These are phyloP conservation scores for Penicillium sp. DNA, from an alignment of 2,329 filamentous ascomycete genomes.

Conservation along the genomic window DNA sequence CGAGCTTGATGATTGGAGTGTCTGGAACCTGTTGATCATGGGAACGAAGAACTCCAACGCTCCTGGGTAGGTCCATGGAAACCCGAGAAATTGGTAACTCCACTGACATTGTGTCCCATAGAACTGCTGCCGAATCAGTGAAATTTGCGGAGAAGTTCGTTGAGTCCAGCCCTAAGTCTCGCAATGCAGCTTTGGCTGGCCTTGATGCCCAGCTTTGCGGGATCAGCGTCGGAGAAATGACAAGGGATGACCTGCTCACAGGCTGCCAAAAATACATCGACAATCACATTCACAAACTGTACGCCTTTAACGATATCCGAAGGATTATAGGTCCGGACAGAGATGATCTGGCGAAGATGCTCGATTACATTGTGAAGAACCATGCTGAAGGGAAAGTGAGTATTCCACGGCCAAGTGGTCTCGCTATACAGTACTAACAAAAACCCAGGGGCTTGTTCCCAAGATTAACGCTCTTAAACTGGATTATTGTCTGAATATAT, in stretches of 20 bases:
- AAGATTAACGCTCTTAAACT: conserved; percentile 48
- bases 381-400: conserved; percentile 29
- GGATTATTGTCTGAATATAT: conserved; percentile 45
- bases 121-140: conserved; percentile 33
- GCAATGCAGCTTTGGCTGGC: conserved; percentile 45
- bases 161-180: conserved; percentile 39
- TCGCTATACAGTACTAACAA: conserved; percentile 5
- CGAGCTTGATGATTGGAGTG: conserved; percentile 49
- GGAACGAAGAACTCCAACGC: conserved; percentile 35
- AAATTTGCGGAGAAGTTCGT: conserved; percentile 41
- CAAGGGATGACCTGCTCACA: conserved; percentile 36
- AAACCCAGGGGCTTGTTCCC: conserved; percentile 30
- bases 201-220: conserved; percentile 34
- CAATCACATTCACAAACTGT: conserved; percentile 44
- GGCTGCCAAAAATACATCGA: conserved; percentile 46
- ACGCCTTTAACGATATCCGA: conserved; percentile 49
- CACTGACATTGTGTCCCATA: conserved; percentile 20
- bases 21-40: conserved; percentile 48
- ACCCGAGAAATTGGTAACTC: background rate
- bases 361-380: conserved; percentile 28
- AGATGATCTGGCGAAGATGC: conserved; percentile 28
- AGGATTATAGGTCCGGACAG: conserved; percentile 36
- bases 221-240: conserved; percentile 29
- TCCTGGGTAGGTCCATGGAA: conserved; percentile 35
- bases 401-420: background rate